Conservation (phyloP, 208 protist genomes). For the Porcisia hertigi region DNA sequence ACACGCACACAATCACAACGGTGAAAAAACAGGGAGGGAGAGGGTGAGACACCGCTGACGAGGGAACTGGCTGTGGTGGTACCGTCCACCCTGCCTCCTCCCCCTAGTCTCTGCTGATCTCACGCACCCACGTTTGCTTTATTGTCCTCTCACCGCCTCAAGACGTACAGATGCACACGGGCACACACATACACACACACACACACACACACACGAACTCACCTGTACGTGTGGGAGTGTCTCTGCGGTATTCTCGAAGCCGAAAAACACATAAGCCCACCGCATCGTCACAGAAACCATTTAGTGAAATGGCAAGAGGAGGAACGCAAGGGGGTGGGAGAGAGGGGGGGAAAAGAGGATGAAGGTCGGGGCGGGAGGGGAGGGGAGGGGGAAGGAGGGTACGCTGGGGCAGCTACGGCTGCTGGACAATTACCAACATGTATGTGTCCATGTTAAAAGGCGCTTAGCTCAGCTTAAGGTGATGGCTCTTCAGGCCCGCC, state of each 20-base stretch:
- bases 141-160: too few relatives aligned
- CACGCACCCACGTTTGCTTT: background rate
- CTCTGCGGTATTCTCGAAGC: background rate
- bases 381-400: too few relatives aligned
- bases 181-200: background rate
- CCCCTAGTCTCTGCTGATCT: background rate
- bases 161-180: background rate
- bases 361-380: too few relatives aligned
- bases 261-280: too few relatives aligned
- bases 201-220: background rate
- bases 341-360: too few relatives aligned
- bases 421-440: background rate
- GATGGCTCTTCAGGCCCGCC: constrained; percentile 13
- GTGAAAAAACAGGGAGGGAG: background rate
- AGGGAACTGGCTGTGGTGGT: background rate
- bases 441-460: too few relatives aligned
- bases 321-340: too few relatives aligned
- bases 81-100: too few relatives aligned
- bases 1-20: background rate
- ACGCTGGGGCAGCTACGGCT: background rate
- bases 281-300: background rate
- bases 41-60: too few relatives aligned
- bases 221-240: background rate
- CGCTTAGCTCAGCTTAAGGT: background rate
- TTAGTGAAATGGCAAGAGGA: background rate